phyloP scores from a whole-genome alignment of 208 protist species.

The Trypanosoma congolense region DNA sequence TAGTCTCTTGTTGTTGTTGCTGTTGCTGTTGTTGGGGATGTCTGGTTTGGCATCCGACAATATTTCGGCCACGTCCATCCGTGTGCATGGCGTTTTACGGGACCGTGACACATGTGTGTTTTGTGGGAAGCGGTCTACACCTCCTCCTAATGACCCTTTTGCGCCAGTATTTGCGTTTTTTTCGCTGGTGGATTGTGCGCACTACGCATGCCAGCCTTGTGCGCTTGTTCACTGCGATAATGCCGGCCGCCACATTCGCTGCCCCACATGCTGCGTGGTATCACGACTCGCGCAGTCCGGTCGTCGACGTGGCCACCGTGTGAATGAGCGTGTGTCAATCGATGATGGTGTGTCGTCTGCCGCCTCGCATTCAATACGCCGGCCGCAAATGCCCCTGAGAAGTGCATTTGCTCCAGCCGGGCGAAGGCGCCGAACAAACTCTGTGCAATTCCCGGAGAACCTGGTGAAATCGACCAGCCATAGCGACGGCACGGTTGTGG shows the following conservation, averaged over 20 bases:
- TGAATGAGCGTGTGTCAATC: slow-evolving; percentile 35
- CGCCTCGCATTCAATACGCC: slow-evolving; percentile 23
- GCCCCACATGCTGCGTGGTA: slow-evolving; percentile 65
- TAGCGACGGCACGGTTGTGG: not conserved
- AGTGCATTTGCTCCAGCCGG: slow-evolving; percentile 39
- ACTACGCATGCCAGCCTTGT: slow-evolving; percentile 88
- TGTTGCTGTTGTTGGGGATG: too few species aligned
- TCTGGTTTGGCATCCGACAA: slow-evolving; percentile 76
- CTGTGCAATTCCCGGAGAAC: slow-evolving; percentile 55
- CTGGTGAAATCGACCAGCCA: slow-evolving; percentile 10
- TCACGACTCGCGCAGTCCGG: slow-evolving; percentile 79
- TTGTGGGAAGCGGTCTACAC: slow-evolving; percentile 40
- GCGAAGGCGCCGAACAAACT: slow-evolving; percentile 34
- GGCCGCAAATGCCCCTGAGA: slow-evolving; percentile 3
- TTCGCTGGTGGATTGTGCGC: slow-evolving; percentile 84
- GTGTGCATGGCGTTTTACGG: slow-evolving; percentile 20
- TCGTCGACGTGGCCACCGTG: slow-evolving; percentile 28
- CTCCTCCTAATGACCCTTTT: slow-evolving; percentile 52
- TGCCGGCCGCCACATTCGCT: slow-evolving; percentile 59
- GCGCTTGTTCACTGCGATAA: slow-evolving; percentile 81
- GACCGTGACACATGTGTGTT: slow-evolving; percentile 52
- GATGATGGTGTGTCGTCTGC: slow-evolving; percentile 76
- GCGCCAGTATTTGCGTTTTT: slow-evolving; percentile 86
- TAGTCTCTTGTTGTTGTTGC: slow-evolving; percentile 1
- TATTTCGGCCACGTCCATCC: slow-evolving; percentile 61